Evolutionary conservation across 139 green algal genomes (phyloP), one percentile per base, ranked within the genome.

Genomic region (Chlorella sp.): DNA sequence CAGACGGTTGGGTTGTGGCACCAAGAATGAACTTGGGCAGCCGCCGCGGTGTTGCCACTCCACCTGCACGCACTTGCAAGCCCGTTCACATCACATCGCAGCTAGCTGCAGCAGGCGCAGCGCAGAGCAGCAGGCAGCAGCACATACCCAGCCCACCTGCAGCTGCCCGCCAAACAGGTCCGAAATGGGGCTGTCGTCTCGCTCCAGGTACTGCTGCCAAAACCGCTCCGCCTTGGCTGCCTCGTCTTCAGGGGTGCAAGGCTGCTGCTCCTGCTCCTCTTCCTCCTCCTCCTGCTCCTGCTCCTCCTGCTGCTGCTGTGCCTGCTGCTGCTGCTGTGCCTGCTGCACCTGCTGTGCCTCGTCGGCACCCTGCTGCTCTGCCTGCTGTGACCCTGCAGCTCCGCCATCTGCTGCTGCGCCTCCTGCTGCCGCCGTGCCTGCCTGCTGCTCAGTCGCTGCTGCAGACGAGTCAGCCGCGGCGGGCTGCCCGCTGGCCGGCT

Each of bases 111-210:
- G 51, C 51, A 56, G 26, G 43, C 20, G 72, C 43, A 30, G 41
- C 43, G 28, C 72, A 78, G 72, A 0, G 69, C 69, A 51, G 69
- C 69, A 43, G 0, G 34, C 69, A 60, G n/a, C 69, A 51, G 20
- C 73, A 54, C 41, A 16, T 32, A 22, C 0, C 16, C 64, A 0
- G 8, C 81, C 17, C 40, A 81, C 82, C 87, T 91, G 90, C 77
- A 93, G 79, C 88, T 92, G 91, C 1, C 91, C 91, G 7, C 82
- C 48, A 83, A 94, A 94, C 7, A 92, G 72, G 69, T 94, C 90
- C 0, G 83, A 87, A 69, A 94, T 87, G 73, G 80, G 68, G 38
- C 76, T 90, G 58, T 76, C 44, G 48, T 88, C 84, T 2, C 80
- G 80, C 41, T 43, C 48, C 20, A 85, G 72, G 73, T 88, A 87